Evolutionary conservation across 2,329 filamentous ascomycete species (phyloP).

Genomic region (Ophiostoma ips): DNA sequence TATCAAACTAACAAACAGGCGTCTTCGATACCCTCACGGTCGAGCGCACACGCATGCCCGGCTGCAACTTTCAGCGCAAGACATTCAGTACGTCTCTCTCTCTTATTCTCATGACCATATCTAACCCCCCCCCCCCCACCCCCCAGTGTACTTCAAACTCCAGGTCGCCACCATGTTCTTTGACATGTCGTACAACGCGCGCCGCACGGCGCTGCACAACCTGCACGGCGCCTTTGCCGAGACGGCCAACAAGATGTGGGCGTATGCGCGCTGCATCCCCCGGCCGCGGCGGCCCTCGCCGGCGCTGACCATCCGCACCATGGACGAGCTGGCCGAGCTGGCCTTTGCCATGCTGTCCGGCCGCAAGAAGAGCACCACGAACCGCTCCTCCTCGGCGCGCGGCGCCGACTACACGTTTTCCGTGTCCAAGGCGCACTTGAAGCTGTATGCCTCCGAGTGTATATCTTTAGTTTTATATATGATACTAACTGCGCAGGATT

Average conservation of each 20-base stretch:
- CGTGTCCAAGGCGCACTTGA: constrained; percentile 44
- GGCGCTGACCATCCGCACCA: constrained; percentile 49
- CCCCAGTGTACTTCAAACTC: constrained; percentile 58
- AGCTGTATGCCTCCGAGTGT: not conserved
- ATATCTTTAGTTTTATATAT: not conserved
- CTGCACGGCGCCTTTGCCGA: constrained; percentile 62
- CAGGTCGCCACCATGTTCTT: constrained; percentile 76
- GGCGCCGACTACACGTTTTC: constrained; percentile 42
- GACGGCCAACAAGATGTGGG: constrained; percentile 62
- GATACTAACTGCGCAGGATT: constrained; percentile 35
- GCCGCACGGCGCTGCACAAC: constrained; percentile 55
- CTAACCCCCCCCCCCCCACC: too few species aligned
- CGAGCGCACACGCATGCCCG: constrained; percentile 57
- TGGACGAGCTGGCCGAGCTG: constrained; percentile 51
- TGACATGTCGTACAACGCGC: constrained; percentile 64
- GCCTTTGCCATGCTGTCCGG: constrained; percentile 51
- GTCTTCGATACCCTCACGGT: constrained; percentile 65
- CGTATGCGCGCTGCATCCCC: constrained; percentile 46
- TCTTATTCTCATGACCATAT: not conserved
- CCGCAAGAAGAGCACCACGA: constrained; percentile 30
- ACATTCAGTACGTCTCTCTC: constrained; percentile 30
- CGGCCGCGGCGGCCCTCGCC: constrained; percentile 39
- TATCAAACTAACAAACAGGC: constrained; percentile 19
- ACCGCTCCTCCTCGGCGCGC: too few species aligned
- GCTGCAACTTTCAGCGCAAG: constrained; percentile 68